Percentiles rank a stretch among this genome's conserved stretches.
Evolutionary conservation across 495 filamentous ascomycete genomes (phyloP).

Genomic region (Penicillium pulvis): DNA sequence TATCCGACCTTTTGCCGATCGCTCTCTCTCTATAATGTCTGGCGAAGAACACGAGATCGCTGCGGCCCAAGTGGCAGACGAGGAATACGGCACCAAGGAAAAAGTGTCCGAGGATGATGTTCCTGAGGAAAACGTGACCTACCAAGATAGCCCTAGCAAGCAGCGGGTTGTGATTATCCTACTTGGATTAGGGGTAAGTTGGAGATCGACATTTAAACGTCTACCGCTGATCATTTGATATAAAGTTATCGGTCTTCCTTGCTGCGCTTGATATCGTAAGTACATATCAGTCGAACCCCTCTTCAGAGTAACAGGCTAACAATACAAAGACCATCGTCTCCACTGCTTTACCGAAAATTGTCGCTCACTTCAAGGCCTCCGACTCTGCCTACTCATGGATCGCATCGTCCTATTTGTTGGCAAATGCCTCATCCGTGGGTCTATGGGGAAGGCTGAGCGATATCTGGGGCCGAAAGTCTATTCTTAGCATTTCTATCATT

Average conservation of each 20-base stretch:
- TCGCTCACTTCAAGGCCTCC: constrained; percentile 42
- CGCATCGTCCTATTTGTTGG: constrained; percentile 48
- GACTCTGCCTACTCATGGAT: constrained; percentile 56
- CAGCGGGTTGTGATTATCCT: constrained; percentile 1
- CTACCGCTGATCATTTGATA: not conserved
- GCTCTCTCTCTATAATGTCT: not conserved
- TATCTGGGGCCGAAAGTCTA: constrained; percentile 77
- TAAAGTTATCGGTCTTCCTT: constrained; percentile 6
- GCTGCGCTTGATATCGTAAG: constrained; percentile 7
- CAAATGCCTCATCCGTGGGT: constrained; percentile 22
- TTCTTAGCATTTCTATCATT: constrained; percentile 60
- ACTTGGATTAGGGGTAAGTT: constrained; percentile 8
- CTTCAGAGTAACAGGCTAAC: not conserved
- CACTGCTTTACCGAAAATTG: constrained; percentile 54
- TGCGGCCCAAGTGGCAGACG: not conserved
- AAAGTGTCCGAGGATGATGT: not conserved
- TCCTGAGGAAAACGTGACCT: not conserved
- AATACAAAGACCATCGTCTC: constrained; percentile 49
- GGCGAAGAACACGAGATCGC: not conserved
- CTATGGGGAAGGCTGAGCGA: constrained; percentile 69
- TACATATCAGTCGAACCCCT: no score
- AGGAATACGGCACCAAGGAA: not conserved
- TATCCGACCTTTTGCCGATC: constrained; percentile 5
- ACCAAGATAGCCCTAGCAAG: not conserved
- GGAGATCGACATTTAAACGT: not conserved